Percentiles rank a stretch among this genome's conserved stretches.
Conservation (phyloP, 108 stramenopile genomes). For the Cyclotella atomus region DNA sequence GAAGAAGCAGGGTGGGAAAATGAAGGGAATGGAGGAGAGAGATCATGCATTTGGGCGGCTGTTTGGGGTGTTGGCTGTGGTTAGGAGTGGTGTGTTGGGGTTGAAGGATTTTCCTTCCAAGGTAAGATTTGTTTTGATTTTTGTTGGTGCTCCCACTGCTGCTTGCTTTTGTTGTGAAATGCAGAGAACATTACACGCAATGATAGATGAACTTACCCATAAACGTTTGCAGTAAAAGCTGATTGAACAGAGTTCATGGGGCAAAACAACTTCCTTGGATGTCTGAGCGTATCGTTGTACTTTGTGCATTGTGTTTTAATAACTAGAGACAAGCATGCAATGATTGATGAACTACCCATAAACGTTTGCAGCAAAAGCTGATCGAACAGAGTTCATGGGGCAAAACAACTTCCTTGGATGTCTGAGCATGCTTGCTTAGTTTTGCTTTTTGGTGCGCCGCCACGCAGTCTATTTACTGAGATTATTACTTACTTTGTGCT, state of each 20-base stretch:
- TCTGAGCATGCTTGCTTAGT: no score
- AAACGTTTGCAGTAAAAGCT: conserved; percentile 60
- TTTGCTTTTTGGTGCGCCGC: no score
- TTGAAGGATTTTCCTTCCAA: conserved; percentile 19
- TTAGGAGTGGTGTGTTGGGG: conserved; percentile 65
- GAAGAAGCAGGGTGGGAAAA: conserved; percentile 55
- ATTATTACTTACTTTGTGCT: neutral
- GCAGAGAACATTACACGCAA: conserved; percentile 1
- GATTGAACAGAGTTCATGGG: conserved; percentile 52
- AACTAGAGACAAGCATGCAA: no score
- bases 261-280: conserved; percentile 48
- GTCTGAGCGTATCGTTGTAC: conserved; percentile 36
- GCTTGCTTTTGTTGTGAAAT: neutral
- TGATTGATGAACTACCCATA: conserved; percentile 55
- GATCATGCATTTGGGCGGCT: conserved; percentile 84
- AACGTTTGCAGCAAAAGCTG: conserved; percentile 59
- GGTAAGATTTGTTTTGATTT: conserved; percentile 22
- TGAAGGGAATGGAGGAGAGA: conserved; percentile 81
- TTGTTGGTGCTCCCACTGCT: neutral
- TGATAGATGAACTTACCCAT: conserved; percentile 53
- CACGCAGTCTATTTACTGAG: neutral
- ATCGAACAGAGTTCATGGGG: conserved; percentile 51
- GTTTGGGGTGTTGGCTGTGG: conserved; percentile 81
- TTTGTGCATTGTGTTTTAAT: neutral
- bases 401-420: conserved; percentile 47